A percentile compares a stretch with the other conserved stretches of the same genome.
Conservation (phyloP, 2,329 filamentous ascomycete genomes). For the Alternaria dauci region DNA sequence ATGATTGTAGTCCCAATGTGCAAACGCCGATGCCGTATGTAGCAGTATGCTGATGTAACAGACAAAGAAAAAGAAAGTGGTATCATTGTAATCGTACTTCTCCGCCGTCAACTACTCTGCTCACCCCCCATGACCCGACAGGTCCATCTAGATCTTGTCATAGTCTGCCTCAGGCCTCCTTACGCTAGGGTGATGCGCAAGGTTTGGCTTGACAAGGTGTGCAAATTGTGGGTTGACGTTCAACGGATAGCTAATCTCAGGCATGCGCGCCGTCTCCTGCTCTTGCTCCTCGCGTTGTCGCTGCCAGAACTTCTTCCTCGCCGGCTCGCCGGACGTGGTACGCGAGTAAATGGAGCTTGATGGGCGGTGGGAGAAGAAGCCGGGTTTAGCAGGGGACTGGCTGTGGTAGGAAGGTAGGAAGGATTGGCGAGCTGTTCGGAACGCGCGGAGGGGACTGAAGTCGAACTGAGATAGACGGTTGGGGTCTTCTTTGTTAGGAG, state of each 20-base stretch:
- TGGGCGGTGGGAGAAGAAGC: conserved; percentile 37
- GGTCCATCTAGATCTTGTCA: conserved; percentile 34
- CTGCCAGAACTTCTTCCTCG: conserved; percentile 44
- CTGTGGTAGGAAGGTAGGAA: conserved; percentile 59
- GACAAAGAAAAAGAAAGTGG: conserved; percentile 36
- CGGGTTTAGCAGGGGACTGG: conserved; percentile 42
- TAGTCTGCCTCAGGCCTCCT: conserved; percentile 41
- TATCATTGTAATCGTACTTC: conserved; percentile 39
- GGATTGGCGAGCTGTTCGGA: conserved; percentile 53
- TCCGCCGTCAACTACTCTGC: neutral
- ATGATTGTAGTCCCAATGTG: neutral
- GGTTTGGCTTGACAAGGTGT: conserved; percentile 63
- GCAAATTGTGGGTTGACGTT: conserved; percentile 62
- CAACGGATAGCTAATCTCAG: conserved; percentile 66
- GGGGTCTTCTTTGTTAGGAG: conserved; percentile 21
- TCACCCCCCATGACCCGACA: neutral
- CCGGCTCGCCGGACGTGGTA: conserved; percentile 41
- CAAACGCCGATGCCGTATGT: conserved; percentile 15
- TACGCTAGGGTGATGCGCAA: conserved; percentile 62
- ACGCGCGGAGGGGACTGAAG: conserved; percentile 47
- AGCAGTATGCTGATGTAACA: conserved; percentile 17
- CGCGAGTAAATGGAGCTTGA: conserved; percentile 46
- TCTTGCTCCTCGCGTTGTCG: conserved; percentile 41
- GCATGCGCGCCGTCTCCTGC: conserved; percentile 55
- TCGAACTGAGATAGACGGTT: conserved; percentile 44